Percentiles rank a stretch among this genome's conserved stretches.
Evolutionary conservation across 768 basidiomycete genomes (phyloP).

Genomic region (Leccinum longicurvipes): DNA sequence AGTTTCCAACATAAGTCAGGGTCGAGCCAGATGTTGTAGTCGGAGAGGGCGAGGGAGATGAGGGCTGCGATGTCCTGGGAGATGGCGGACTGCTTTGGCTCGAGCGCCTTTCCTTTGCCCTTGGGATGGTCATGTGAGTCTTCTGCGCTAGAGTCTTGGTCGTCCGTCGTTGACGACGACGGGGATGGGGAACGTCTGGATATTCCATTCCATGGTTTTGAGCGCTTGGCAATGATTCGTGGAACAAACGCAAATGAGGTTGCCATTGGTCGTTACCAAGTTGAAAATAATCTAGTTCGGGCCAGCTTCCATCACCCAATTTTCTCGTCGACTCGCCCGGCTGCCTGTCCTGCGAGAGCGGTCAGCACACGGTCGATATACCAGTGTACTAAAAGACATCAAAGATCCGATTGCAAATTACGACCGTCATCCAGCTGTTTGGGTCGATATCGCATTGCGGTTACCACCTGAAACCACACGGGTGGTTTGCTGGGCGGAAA

Average conservation of each 20-base stretch:
- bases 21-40: conserved; percentile 66
- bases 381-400: neutral
- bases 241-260: conserved; percentile 46
- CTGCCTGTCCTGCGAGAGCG: neutral
- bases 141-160: conserved; percentile 2
- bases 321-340: too few species aligned
- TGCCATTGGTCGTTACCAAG: conserved; percentile 11
- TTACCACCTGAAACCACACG: conserved; percentile 20
- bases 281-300: too few species aligned
- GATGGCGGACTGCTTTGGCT: conserved; percentile 20
- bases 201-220: conserved; percentile 24
- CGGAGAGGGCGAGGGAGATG: conserved; percentile 60
- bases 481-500: neutral
- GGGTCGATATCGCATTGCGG: conserved; percentile 6
- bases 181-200: conserved; percentile 5
- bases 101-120: conserved; percentile 18
- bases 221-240: conserved; percentile 40
- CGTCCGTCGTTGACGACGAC: conserved; percentile 2
- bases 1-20: conserved; percentile 49
- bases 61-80: conserved; percentile 50
- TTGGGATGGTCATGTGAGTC: conserved; percentile 22
- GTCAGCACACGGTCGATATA: neutral
- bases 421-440: conserved; percentile 23
- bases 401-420: conserved; percentile 30
- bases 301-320: too few species aligned